Percentiles rank a stretch among this genome's conserved stretches.
phyloP scores from a whole-genome alignment of 495 filamentous ascomycete genomes.

The Xylaria palmicola region DNA sequence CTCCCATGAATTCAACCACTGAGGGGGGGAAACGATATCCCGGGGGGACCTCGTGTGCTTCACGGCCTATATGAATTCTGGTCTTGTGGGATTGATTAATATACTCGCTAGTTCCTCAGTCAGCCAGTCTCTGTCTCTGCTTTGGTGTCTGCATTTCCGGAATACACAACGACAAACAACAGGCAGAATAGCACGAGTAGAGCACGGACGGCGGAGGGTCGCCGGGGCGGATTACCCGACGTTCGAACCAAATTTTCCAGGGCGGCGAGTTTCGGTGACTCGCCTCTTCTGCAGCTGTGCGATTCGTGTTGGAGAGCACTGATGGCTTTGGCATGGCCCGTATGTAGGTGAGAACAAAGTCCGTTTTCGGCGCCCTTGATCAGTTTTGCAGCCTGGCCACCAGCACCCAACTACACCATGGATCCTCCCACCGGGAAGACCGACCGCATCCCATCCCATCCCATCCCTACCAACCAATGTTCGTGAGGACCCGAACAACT shows the following conservation, averaged over 20 bases:
- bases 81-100: too few species aligned
- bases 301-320: background rate
- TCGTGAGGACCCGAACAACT: slow-evolving; percentile 1
- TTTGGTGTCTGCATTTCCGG: background rate
- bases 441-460: background rate
- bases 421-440: background rate
- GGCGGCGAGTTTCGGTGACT: background rate
- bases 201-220: background rate
- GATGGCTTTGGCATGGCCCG: background rate
- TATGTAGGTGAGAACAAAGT: background rate
- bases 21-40: too few species aligned
- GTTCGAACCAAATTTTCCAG: background rate
- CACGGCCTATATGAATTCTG: too few species aligned
- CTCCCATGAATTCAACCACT: too few species aligned
- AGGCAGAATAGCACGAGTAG: too few species aligned
- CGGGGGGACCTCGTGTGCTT: too few species aligned
- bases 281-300: background rate
- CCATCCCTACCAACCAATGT: too few species aligned
- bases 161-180: too few species aligned
- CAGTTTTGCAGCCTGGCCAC: background rate
- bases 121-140: too few species aligned
- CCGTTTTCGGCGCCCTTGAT: slow-evolving; percentile 8
- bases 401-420: background rate
- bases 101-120: too few species aligned
- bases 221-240: background rate